A percentile compares a stretch with the other conserved stretches of the same genome.
These are phyloP conservation scores for Podaxis mareebaensis DNA, from an alignment of 768 basidiomycete genomes.

Conservation along the genomic window DNA sequence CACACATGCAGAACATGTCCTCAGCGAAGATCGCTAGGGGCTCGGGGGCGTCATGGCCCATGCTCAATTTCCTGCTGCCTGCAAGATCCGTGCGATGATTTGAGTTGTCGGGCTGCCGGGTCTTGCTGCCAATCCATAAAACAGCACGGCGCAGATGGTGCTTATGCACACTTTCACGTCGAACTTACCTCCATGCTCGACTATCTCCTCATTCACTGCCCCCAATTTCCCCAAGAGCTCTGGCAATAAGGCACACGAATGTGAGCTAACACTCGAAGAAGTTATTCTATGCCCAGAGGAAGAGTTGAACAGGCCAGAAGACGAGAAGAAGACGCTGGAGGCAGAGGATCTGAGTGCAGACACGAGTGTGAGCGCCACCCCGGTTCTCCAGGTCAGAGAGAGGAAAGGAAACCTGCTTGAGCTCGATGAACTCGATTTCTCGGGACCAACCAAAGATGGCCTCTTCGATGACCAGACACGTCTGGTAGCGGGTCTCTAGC, in stretches of 20 bases:
- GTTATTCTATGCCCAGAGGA: constrained; percentile 84
- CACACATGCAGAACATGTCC: too few species aligned
- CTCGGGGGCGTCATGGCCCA: too few species aligned
- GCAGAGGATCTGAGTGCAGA: constrained; percentile 40
- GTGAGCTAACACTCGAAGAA: constrained; percentile 77
- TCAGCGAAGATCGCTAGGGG: too few species aligned
- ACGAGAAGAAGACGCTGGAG: constrained; percentile 61
- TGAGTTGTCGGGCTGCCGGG: constrained; percentile 16
- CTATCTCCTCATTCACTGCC: constrained; percentile 66
- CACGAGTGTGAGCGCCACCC: constrained; percentile 51
- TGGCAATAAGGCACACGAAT: constrained; percentile 61
- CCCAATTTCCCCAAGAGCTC: constrained; percentile 77
- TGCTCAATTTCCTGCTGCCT: too few species aligned
- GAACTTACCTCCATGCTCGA: constrained; percentile 96
- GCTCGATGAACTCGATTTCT: constrained; percentile 49
- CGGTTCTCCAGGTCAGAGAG: constrained; percentile 43
- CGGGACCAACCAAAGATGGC: constrained; percentile 38
- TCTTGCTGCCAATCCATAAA: constrained; percentile 90
- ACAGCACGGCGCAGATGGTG: constrained; percentile 91
- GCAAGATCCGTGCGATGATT: too few species aligned
- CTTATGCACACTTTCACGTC: constrained; percentile 63
- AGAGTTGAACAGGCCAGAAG: constrained; percentile 68
- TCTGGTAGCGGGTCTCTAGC: constrained; percentile 1
- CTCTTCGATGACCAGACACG: constrained; percentile 20
- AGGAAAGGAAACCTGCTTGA: constrained; percentile 36